Evolutionary conservation across 352 stramenopile species (phyloP).

Genomic region (Phytophthora fragariae): DNA sequence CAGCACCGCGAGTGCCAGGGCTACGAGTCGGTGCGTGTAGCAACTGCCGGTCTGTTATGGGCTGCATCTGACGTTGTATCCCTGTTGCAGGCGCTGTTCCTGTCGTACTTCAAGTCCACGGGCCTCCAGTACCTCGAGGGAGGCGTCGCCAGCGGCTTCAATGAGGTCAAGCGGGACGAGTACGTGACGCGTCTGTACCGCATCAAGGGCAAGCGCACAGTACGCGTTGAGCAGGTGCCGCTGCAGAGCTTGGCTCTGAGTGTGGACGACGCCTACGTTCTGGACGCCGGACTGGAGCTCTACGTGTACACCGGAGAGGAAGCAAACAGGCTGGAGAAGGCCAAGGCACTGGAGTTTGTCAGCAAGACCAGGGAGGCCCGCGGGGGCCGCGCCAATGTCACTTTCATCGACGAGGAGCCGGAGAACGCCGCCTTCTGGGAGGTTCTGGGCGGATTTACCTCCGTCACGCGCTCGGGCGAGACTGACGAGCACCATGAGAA

Average conservation of each 20-base stretch:
- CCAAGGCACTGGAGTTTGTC: conserved; percentile 91
- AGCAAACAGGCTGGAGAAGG: conserved; percentile 91
- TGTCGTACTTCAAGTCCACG: conserved; percentile 94
- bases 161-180: conserved; percentile 88
- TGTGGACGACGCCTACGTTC: conserved; percentile 94
- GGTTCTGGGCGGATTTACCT: conserved; percentile 85
- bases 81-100: conserved; percentile 80
- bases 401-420: conserved; percentile 91
- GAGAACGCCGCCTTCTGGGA: conserved; percentile 93
- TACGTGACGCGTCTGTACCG: conserved; percentile 91
- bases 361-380: conserved; percentile 89
- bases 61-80: not conserved
- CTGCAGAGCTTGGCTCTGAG: conserved; percentile 88
- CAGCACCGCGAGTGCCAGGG: conserved; percentile 93
- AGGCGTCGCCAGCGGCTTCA: conserved; percentile 94
- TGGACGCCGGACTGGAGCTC: conserved; percentile 93
- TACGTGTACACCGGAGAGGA: conserved; percentile 87
- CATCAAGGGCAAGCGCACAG: conserved; percentile 91
- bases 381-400: conserved; percentile 79
- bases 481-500: conserved; percentile 74
- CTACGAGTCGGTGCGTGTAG: conserved; percentile 65
- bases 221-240: conserved; percentile 89
- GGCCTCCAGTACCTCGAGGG: conserved; percentile 93
- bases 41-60: not conserved
- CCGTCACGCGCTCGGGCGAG: conserved; percentile 72